Base-by-base conservation (phyloP, 108 stramenopile genomes). In the Nitzschia sp. region DNA sequence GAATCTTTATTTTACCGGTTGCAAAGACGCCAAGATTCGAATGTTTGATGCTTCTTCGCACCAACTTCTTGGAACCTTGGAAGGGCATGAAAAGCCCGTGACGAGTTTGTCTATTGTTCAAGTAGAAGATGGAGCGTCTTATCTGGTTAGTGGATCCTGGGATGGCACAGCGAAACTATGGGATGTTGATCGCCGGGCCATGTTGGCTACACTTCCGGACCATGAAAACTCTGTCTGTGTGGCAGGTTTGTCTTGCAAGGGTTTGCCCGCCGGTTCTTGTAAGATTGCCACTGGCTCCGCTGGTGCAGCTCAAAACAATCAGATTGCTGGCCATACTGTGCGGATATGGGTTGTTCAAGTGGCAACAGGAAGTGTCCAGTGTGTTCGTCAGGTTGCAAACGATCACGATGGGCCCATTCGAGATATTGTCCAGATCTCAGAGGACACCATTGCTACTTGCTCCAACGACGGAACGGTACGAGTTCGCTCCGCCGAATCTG, bases 391-490 rank as follows among this genome's bases (percentile, higher is more conserved):
- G 0, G 83, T 90, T 11, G 73, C 81, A 50, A 76, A 91, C 57
- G 93, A 94, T 75, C 93, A 94, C 65, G 71, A 83, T 3, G 89
- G 93, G 34, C 90, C 93, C 39, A 91, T 94, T 52, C 83, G 93
- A 10, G 86, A 84, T 63, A 80, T 96, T 10, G 25, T 41, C 11
- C 61, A 43, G 22, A 86, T 90, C 43, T 65, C 67, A 41, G 81
- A 81, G 0, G 71, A 80, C 57, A 51, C 56, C 10, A 64, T 98
- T 10, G 89, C 90, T 21, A 88, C 96, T 0, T 96, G 93, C 41
- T 88, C 85, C 42, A 93, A 94, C 34, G 98, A 98, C 73, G 96
- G 95, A 15, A 95, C 95, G 8, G 91, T 97, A 15, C 80, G 92
- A 67, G 54, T 97, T 7, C 92, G 98, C 71, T 77, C 78, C 25